Evolutionary conservation across 495 filamentous ascomycete genomes (phyloP).

Genomic region (Penicillium taxi): DNA sequence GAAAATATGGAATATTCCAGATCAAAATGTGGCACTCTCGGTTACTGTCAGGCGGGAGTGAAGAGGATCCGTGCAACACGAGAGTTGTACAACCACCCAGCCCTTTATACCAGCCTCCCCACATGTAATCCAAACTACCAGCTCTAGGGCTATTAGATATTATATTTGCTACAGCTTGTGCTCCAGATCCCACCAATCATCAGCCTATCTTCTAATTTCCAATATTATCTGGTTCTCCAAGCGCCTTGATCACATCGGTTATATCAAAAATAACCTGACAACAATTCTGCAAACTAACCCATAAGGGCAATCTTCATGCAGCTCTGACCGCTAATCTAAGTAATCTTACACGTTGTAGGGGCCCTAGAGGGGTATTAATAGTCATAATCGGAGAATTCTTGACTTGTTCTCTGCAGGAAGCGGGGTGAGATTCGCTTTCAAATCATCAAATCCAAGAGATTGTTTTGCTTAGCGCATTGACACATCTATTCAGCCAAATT

Average conservation of each 20-base stretch:
- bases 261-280: background rate
- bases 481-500: conserved; percentile 17
- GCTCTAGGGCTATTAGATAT: background rate
- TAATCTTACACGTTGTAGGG: conserved; percentile 6
- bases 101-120: background rate
- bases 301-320: conserved; percentile 18
- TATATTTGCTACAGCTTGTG: background rate
- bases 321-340: conserved; percentile 21
- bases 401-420: too few relatives aligned
- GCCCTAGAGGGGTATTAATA: conserved; percentile 18
- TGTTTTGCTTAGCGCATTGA: conserved; percentile 26
- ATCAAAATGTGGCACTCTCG: too few relatives aligned
- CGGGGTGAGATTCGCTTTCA: conserved; percentile 2
- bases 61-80: too few relatives aligned
- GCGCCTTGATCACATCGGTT: too few relatives aligned
- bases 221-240: background rate
- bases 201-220: background rate
- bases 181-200: background rate
- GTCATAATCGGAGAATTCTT: conserved; percentile 16
- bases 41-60: too few relatives aligned
- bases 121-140: background rate
- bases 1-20: too few relatives aligned
- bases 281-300: conserved; percentile 26
- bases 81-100: too few relatives aligned
- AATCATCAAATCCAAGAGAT: conserved; percentile 3